Conservation (phyloP, 2,329 filamentous ascomycete species). For the Diaporthe caulivora region DNA sequence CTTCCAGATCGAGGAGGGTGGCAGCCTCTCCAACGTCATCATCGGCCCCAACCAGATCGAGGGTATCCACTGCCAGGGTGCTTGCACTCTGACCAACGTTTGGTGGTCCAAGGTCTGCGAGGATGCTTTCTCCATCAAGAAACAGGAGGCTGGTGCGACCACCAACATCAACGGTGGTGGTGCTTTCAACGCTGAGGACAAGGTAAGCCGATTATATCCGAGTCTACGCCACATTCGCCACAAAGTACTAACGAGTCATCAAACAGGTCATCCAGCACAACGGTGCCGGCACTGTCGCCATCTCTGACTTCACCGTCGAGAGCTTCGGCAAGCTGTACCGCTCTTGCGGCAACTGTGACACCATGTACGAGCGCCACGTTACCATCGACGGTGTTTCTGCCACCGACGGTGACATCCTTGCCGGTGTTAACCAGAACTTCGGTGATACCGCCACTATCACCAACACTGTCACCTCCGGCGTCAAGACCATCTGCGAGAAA, state of each 20-base stretch:
- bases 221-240: not conserved
- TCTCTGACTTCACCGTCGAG: conserved; percentile 54
- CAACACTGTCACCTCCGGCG: conserved; percentile 35
- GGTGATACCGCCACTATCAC: conserved; percentile 47
- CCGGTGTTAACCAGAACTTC: conserved; percentile 39
- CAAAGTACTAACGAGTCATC: not conserved
- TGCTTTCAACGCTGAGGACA: conserved; percentile 52
- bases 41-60: conserved; percentile 62
- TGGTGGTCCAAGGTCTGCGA: conserved; percentile 53
- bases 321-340: conserved; percentile 64
- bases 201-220: conserved; percentile 37
- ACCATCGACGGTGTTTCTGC: conserved; percentile 56
- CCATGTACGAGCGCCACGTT: conserved; percentile 57
- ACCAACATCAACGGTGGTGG: conserved; percentile 55
- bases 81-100: conserved; percentile 55
- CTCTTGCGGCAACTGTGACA: conserved; percentile 60
- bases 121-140: conserved; percentile 52
- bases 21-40: conserved; percentile 64
- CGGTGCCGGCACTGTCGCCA: conserved; percentile 50
- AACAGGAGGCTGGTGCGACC: conserved; percentile 48
- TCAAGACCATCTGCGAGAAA: conserved; percentile 38
- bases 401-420: conserved; percentile 37
- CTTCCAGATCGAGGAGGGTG: conserved; percentile 63
- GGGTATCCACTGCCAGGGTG: conserved; percentile 62
- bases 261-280: conserved; percentile 52